A percentile compares a stretch with the other conserved stretches of the same genome.
Evolutionary conservation across 352 stramenopile genomes (phyloP).

Genomic region (Pythium dissimile): DNA sequence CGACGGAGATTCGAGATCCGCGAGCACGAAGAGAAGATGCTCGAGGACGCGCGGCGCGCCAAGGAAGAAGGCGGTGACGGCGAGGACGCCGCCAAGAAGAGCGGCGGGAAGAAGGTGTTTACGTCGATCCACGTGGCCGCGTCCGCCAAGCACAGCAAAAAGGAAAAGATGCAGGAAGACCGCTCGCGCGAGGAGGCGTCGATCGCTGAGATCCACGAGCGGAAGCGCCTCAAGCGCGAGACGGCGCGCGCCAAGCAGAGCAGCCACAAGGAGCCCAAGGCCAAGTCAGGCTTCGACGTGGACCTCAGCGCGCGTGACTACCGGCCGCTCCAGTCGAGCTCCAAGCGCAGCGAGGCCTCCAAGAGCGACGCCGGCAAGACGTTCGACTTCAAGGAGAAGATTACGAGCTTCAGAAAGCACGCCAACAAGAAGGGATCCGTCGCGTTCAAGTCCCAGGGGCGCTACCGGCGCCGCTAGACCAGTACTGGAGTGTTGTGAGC

Average conservation of each 20-base stretch:
- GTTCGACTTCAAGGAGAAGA: slow-evolving; percentile 91
- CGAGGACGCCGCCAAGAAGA: slow-evolving; percentile 31
- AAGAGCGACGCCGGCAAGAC: slow-evolving; percentile 38
- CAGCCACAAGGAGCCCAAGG: slow-evolving; percentile 36
- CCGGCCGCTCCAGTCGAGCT: slow-evolving; percentile 33
- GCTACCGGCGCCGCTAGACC: slow-evolving; percentile 78
- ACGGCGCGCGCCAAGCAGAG: slow-evolving; percentile 56
- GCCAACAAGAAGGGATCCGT: slow-evolving; percentile 77
- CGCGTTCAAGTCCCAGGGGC: slow-evolving; percentile 90
- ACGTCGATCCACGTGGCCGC: slow-evolving; percentile 74
- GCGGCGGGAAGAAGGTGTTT: slow-evolving; percentile 64
- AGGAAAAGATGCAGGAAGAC: slow-evolving; percentile 49
- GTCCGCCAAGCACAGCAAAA: slow-evolving; percentile 81
- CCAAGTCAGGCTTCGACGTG: slow-evolving; percentile 58
- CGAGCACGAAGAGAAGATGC: slow-evolving; percentile 77
- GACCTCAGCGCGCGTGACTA: slow-evolving; percentile 53
- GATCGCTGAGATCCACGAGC: slow-evolving; percentile 75
- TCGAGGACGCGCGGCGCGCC: slow-evolving; percentile 45
- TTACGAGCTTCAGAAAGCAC: slow-evolving; percentile 89
- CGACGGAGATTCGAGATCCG: slow-evolving; percentile 78
- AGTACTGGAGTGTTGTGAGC: no score
- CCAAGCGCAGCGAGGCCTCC: slow-evolving; percentile 23
- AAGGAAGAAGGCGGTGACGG: slow-evolving; percentile 37
- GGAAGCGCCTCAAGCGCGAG: slow-evolving; percentile 76
- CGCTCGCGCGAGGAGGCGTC: slow-evolving; percentile 67